Base-by-base conservation (phyloP, 2,329 filamentous ascomycete species). In the Claviceps citrina region DNA sequence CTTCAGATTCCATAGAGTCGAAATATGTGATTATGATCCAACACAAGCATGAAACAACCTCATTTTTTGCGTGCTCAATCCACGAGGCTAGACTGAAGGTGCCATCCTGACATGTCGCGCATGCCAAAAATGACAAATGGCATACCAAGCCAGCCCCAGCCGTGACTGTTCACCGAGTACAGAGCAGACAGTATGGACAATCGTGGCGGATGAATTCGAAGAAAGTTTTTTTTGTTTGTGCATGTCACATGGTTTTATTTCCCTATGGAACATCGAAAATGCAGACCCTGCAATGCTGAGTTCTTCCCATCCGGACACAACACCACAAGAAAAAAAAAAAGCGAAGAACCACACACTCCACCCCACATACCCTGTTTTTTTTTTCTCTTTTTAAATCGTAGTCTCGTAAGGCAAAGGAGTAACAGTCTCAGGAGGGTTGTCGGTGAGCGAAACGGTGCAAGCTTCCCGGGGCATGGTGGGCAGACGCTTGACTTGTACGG, bases 351-450 rank as follows among this genome's bases (percentile, higher is more conserved):
- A 38, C 37, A 41, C 28, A 41, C 18, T 32, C 31, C 20, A 20
- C 25, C 40, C 36, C 46, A 43, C 37, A 46, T 46, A 49, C 40
- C 38, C 49, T 13, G 9, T n/a, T n/a, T 22, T 22, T 19, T 33
- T 22, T 26, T 18, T 26, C 8, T 24, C 5, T 5, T 54, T 61
- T 78, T 91, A 98, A 68, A 98, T 96, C 62, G 84, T 89, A 58
- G 91, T 98, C 77, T 96, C 91, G 79, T 96, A 98, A 60, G 91
- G 70, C 56, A 96, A 76, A 55, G 89, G 86, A 48, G 79, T 78
- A 59, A 96, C 78, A 56, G 83, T 95, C 79, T 95, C 85, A 50
- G 87, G 85, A 63, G 78, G 73, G 72, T 84, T 84, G 63, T 85
- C 81, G 69, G 78, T 78, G 57, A 79, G 70, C 58, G 76, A 81